phyloP scores from a whole-genome alignment of 2,329 filamentous ascomycete species.

The Verticillium klebahnii region DNA sequence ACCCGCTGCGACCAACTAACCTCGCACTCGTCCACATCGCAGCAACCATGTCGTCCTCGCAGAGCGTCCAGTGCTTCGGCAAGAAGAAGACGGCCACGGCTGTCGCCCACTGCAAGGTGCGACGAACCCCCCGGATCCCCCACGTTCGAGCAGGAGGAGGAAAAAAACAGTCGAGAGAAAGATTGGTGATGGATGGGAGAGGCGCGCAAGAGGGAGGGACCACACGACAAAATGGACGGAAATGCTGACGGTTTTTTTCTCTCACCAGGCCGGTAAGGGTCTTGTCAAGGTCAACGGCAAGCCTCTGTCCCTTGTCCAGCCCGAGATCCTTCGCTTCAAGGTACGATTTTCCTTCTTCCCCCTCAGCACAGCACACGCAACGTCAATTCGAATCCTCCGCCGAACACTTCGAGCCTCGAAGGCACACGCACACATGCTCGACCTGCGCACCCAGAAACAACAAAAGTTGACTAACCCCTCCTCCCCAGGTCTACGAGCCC shows the following conservation, averaged over 20 bases:
- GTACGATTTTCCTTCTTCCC: slow-evolving; percentile 39
- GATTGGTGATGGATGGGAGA: not conserved
- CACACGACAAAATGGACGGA: slow-evolving; percentile 5
- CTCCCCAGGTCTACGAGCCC: slow-evolving; percentile 85
- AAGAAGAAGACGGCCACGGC: slow-evolving; percentile 92
- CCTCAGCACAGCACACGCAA: not conserved
- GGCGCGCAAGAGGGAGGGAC: not conserved
- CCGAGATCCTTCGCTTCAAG: slow-evolving; percentile 98
- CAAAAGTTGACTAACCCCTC: not conserved
- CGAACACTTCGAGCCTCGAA: not conserved
- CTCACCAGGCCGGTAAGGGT: slow-evolving; percentile 48
- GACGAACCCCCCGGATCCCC: not conserved
- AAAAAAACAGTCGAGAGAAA: not conserved
- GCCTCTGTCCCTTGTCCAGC: slow-evolving; percentile 89
- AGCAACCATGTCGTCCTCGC: slow-evolving; percentile 69
- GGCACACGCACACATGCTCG: not conserved
- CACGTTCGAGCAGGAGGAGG: not conserved
- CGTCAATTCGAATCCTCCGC: not conserved
- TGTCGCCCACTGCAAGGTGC: slow-evolving; percentile 89
- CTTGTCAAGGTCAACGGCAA: slow-evolving; percentile 99
- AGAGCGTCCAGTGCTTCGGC: slow-evolving; percentile 97
- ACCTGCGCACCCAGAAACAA: no score
- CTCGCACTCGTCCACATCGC: slow-evolving; percentile 14
- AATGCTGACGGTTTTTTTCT: slow-evolving; percentile 23
- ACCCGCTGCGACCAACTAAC: slow-evolving; percentile 10